A percentile compares a stretch with the other conserved stretches of the same genome.
Conservation (phyloP, 495 filamentous ascomycete species). For the Amniculicola lignicola region DNA sequence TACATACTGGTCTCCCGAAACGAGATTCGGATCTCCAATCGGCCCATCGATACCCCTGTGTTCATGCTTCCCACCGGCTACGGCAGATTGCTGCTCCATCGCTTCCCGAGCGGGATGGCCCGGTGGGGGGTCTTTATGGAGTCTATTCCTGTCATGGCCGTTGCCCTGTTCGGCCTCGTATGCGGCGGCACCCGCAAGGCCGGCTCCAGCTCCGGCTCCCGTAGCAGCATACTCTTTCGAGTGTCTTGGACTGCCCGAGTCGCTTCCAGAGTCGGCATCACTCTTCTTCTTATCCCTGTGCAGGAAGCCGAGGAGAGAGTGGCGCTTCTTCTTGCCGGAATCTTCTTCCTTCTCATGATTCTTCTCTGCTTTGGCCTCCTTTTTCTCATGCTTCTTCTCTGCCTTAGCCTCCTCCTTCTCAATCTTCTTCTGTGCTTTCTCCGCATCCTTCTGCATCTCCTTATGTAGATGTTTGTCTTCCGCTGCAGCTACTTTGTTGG, state of each 20-base stretch:
- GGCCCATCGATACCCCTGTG: slow-evolving; percentile 26
- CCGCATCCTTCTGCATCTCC: slow-evolving; percentile 21
- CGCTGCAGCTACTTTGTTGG: slow-evolving; percentile 14
- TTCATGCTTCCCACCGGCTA: background rate
- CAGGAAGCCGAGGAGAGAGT: slow-evolving; percentile 36
- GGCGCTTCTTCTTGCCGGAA: slow-evolving; percentile 23
- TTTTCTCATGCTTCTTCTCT: slow-evolving; percentile 8
- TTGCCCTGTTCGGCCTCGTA: slow-evolving; percentile 12
- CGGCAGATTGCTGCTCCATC: slow-evolving; percentile 4
- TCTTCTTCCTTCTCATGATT: slow-evolving; percentile 4
- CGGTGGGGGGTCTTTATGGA: slow-evolving; percentile 37
- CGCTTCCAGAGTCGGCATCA: background rate
- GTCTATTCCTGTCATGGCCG: slow-evolving; percentile 12
- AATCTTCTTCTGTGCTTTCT: slow-evolving; percentile 12
- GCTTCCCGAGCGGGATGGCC: slow-evolving; percentile 27
- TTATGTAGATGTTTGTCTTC: slow-evolving; percentile 31
- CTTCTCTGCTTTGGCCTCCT: background rate
- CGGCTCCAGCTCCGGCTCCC: slow-evolving; percentile 14
- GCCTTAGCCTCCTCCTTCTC: slow-evolving; percentile 27
- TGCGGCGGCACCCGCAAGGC: slow-evolving; percentile 11
- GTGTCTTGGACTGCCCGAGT: background rate
- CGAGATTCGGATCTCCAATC: slow-evolving; percentile 8
- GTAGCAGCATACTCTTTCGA: slow-evolving; percentile 26
- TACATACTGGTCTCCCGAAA: slow-evolving; percentile 29
- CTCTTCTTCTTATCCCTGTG: slow-evolving; percentile 35